phyloP scores from a whole-genome alignment of 768 basidiomycete species.

The Ephemerocybe angulata region DNA sequence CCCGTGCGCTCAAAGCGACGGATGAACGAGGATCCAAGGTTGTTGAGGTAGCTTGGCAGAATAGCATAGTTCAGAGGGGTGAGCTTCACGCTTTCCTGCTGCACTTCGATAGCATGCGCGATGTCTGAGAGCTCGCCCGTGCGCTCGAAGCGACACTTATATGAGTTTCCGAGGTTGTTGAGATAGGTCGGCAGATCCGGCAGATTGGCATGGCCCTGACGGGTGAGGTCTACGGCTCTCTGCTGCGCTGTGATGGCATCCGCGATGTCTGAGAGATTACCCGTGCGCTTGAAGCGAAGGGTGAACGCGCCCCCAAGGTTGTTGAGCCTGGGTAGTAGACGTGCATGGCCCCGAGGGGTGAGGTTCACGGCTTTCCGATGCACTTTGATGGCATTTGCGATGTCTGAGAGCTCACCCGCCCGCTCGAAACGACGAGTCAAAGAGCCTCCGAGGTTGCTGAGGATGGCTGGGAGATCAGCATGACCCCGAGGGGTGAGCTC shows the following conservation, averaged over 20 bases:
- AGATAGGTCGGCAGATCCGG: too few species aligned
- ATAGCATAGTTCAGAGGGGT: constrained; percentile 14
- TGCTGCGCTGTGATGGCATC: neutral
- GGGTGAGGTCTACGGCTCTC: constrained; percentile 3
- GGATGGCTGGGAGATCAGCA: too few species aligned
- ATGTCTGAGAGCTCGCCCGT: constrained; percentile 19
- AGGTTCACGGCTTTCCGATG: too few species aligned
- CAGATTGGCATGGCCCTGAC: neutral
- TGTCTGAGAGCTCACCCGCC: too few species aligned
- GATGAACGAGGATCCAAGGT: constrained; percentile 19
- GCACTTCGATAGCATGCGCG: constrained; percentile 15
- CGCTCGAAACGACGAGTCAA: too few species aligned
- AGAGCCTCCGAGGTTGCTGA: too few species aligned
- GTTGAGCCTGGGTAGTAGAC: neutral
- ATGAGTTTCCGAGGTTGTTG: too few species aligned
- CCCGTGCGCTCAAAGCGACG: neutral
- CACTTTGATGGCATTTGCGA: too few species aligned
- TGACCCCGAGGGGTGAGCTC: too few species aligned
- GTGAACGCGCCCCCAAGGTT: constrained; percentile 18
- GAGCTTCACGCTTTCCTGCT: constrained; percentile 11
- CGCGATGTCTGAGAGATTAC: neutral
- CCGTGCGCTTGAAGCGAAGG: neutral
- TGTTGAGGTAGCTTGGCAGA: constrained; percentile 11
- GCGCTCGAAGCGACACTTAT: neutral
- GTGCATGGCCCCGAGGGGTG: too few species aligned